Conservation (phyloP, 2,329 filamentous ascomycete species). For the Scytalidium sp. region DNA sequence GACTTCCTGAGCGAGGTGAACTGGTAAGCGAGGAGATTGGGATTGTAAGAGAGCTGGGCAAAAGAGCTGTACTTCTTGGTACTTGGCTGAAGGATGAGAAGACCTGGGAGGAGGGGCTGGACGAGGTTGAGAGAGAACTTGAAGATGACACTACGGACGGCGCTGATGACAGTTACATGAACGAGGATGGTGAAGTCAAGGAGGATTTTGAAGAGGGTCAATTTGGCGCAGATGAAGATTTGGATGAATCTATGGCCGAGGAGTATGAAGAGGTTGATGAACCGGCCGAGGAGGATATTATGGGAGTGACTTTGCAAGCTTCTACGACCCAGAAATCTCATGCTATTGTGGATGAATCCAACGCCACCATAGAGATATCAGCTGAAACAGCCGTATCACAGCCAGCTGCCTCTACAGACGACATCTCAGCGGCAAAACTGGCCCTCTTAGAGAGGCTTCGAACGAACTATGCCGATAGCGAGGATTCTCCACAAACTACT, state of each 20-base stretch:
- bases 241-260: slow-evolving; percentile 9
- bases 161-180: slow-evolving; percentile 32
- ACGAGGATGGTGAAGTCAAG: slow-evolving; percentile 23
- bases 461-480: neutral
- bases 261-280: slow-evolving; percentile 33
- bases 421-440: neutral
- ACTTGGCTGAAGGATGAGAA: slow-evolving; percentile 27
- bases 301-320: slow-evolving; percentile 82
- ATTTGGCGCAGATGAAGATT: slow-evolving; percentile 16
- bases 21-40: slow-evolving; percentile 74
- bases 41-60: slow-evolving; percentile 74
- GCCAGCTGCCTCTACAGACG: neutral
- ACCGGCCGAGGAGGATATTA: slow-evolving; percentile 78
- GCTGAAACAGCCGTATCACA: neutral
- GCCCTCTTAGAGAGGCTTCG: neutral
- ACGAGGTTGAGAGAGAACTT: slow-evolving; percentile 45
- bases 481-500: neutral
- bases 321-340: slow-evolving; percentile 83
- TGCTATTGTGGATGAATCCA: slow-evolving; percentile 62
- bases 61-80: slow-evolving; percentile 61
- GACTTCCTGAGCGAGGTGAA: slow-evolving; percentile 70
- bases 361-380: neutral
- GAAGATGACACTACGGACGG: slow-evolving; percentile 20
- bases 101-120: slow-evolving; percentile 36
- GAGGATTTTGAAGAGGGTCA: slow-evolving; percentile 29